Evolutionary conservation across 2,329 filamentous ascomycete genomes (phyloP), one percentile per base, ranked within the genome.

Genomic region (Penicillium glabrum): DNA sequence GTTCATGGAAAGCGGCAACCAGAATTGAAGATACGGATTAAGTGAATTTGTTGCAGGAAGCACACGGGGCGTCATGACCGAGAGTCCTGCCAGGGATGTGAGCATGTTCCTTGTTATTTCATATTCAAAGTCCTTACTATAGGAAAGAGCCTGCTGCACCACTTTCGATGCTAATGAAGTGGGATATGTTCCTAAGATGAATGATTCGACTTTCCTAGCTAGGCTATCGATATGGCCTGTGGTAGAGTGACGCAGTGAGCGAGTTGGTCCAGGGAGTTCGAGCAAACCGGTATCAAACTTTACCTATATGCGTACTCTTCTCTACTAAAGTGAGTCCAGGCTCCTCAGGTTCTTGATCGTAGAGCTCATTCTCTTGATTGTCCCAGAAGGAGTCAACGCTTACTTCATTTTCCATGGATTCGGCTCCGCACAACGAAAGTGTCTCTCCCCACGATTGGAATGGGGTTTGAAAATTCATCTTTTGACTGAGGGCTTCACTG

Each of bases 1-100:
- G 24, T 27, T 50, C 23, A 50, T 21, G 5, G 47, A 23, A 19
- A 50, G n/a, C 29, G 31, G 47, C 4, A 39, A 21, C 48, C 48
- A 51, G n/a, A n/a, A 41, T 43, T 51, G 48, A 13, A 51, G 48
- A 43, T 51, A 51, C 11, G 48, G 48, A 31, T 51, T 51, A 7
- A 27, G 11, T 27, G 35, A 24, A 21, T 43, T 43, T 9, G 21
- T 24, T 26, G 48, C 21, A 26, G 48, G 48, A n/a, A 51, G 48
- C n/a, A 51, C 48, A 26, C 48, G 48, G 16, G 48, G 48, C 13
- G 33, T 51, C 48, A 51, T 51, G 13, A 51, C 23, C 5, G 48
- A 43, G 23, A 51, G 23, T 1, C 48, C 48, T 51, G 26, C 8
- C n/a, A 9, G 27, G 2, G 5, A 3, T 19, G 26, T 47, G 29